These are phyloP conservation scores for Backusella westeae DNA, from an alignment of 192 early-diverging fungal genomes.

Conservation along the genomic window DNA sequence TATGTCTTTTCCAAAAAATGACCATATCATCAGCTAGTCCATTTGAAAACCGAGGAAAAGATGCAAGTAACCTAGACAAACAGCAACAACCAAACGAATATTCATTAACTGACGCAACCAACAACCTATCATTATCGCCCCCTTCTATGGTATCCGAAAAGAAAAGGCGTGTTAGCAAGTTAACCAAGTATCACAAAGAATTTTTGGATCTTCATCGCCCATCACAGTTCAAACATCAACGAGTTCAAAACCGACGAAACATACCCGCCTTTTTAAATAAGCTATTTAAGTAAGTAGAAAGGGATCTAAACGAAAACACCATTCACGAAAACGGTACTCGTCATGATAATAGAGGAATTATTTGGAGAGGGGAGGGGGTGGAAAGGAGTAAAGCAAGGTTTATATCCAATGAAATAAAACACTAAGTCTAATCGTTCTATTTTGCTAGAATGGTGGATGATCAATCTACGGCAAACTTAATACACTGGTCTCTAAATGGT, in stretches of 20 bases:
- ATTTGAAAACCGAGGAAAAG: background rate
- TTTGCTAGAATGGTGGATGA: conserved; percentile 86
- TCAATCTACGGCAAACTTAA: conserved; percentile 69
- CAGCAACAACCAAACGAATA: background rate
- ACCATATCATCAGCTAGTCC: background rate
- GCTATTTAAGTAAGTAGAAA: conserved; percentile 68
- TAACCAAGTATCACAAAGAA: background rate
- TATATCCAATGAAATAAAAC: background rate
- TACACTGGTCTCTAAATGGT: conserved; percentile 86
- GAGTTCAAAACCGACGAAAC: conserved; percentile 9
- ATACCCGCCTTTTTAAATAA: conserved; percentile 94
- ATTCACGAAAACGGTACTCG: background rate
- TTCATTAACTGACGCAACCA: background rate
- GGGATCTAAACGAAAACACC: background rate
- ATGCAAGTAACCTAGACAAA: background rate
- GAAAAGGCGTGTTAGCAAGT: background rate
- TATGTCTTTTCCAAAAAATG: background rate
- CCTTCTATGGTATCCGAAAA: background rate
- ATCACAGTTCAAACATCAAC: background rate
- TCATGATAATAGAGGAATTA: background rate
- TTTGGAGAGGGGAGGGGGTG: background rate
- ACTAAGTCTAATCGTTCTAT: background rate
- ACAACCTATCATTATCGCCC: background rate
- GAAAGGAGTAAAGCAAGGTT: background rate
- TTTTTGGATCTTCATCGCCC: background rate